Evolutionary conservation across 495 filamentous ascomycete genomes (phyloP), one percentile per base, ranked within the genome.

Genomic region (Viridothelium virens): DNA sequence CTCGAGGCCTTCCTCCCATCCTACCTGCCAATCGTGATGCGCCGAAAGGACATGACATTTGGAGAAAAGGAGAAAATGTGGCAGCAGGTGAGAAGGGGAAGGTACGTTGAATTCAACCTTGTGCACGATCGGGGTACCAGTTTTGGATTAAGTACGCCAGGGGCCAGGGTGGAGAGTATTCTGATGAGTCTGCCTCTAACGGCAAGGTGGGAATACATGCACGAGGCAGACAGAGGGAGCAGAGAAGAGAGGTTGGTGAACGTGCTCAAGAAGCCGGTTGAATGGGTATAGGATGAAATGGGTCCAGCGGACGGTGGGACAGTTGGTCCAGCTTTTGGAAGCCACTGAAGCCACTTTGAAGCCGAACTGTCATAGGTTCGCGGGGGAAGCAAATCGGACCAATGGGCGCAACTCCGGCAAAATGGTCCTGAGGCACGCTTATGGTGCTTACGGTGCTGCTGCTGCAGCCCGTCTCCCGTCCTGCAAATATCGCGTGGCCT

Each of bases 21-120:
- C 4, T 99, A 99, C 74, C 69, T 96, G 11, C 92, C 94, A 2
- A 96, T 99, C 71, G 82, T 99, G 38, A 79, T 89, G 70, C 86
- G 81, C 71, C 80, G 94, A 63, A 99, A 96, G 79, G 90, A 97
- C 67, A 90, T 96, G 90, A 85, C 89, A 0, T 99, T 85, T 70
- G 90, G 89, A 0, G 86, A 86, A 12, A 79, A 84, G 65, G 89
- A 97, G 79, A 97, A 96, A 80, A 83, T 89, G 66, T 99, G 94
- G 94, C 94, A 99, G 76, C 94, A 97, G 79, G 80, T 99, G 67
- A 84, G 94, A 38, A 82, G 94, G 62, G 94, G 95, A 41, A 81
- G 89, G 70, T 99, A 99, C 77, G 95, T 99, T 36, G 94, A 99
- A 76, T 99, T 99, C 77, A 99, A 99, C 78, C 83, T 99, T 18